Percentiles rank a stretch among this genome's conserved stretches.
Conservation (phyloP, 2,329 filamentous ascomycete genomes). For the Fulvia fulva region DNA sequence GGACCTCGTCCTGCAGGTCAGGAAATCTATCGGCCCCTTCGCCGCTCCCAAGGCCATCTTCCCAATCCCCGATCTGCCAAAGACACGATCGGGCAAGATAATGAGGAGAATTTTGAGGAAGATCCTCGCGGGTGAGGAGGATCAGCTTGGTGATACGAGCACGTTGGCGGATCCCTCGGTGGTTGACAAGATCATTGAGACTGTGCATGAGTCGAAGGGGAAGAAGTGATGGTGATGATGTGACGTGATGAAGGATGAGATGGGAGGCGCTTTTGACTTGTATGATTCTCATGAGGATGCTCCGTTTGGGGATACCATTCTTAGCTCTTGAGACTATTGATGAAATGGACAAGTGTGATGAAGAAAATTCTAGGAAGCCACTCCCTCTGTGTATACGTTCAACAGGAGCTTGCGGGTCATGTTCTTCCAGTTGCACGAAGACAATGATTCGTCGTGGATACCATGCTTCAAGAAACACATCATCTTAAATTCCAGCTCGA, state of each 20-base stretch:
- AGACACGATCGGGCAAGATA: constrained; percentile 97
- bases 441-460: no score
- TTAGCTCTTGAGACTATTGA: neutral
- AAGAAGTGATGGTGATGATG: constrained; percentile 34
- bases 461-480: no score
- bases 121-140: constrained; percentile 95
- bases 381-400: no score
- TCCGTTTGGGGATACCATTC: neutral
- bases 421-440: no score
- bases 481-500: no score
- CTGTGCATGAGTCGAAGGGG: constrained; percentile 60
- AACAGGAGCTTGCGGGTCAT: no score
- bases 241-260: neutral
- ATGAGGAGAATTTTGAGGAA: constrained; percentile 96
- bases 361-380: no score
- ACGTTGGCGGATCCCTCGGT: constrained; percentile 90
- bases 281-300: neutral
- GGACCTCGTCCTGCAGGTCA: constrained; percentile 89
- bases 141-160: constrained; percentile 87
- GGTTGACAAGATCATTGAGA: constrained; percentile 82
- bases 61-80: constrained; percentile 88
- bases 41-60: constrained; percentile 92
- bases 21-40: constrained; percentile 96
- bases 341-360: neutral
- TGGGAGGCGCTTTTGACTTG: neutral